Percentiles rank a stretch among this genome's conserved stretches.
phyloP scores from a whole-genome alignment of 768 basidiomycete genomes.

The Boletus vermiculosoides region DNA sequence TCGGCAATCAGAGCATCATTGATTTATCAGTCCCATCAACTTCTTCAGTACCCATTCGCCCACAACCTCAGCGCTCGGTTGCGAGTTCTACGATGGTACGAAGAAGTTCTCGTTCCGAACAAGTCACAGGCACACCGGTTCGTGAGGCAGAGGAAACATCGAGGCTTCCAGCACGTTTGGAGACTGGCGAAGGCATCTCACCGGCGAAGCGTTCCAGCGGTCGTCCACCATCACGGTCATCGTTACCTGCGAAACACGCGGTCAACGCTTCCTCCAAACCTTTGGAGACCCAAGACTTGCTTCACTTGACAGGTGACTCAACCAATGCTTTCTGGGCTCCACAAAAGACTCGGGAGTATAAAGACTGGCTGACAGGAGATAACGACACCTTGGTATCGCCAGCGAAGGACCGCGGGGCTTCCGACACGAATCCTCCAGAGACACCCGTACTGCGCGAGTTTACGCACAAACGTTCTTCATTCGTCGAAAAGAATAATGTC shows the following conservation, averaged over 20 bases:
- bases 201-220: slow-evolving; percentile 17
- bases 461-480: slow-evolving; percentile 70
- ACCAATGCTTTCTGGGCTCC: slow-evolving; percentile 5
- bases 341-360: slow-evolving; percentile 34
- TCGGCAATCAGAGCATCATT: slow-evolving; percentile 16
- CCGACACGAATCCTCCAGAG: slow-evolving; percentile 24
- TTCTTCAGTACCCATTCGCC: slow-evolving; percentile 22
- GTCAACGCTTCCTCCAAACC: slow-evolving; percentile 49
- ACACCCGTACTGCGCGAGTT: slow-evolving; percentile 63
- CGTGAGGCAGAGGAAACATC: slow-evolving; percentile 34
- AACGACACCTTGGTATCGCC: slow-evolving; percentile 39
- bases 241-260: slow-evolving; percentile 48
- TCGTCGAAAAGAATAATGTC: slow-evolving; percentile 48
- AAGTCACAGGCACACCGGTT: slow-evolving; percentile 54
- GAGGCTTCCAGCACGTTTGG: slow-evolving; percentile 9
- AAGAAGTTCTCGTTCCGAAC: slow-evolving; percentile 53
- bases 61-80: slow-evolving; percentile 20
- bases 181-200: slow-evolving; percentile 16
- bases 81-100: slow-evolving; percentile 16
- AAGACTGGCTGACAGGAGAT: slow-evolving; percentile 78
- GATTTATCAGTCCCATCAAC: slow-evolving; percentile 25
- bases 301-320: slow-evolving; percentile 17
- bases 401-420: slow-evolving; percentile 15
- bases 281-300: slow-evolving; percentile 14
- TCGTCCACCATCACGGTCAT: slow-evolving; percentile 38